Evolutionary conservation across 78 protist genomes (phyloP).

Genomic region (Chrysochromulina parva): DNA sequence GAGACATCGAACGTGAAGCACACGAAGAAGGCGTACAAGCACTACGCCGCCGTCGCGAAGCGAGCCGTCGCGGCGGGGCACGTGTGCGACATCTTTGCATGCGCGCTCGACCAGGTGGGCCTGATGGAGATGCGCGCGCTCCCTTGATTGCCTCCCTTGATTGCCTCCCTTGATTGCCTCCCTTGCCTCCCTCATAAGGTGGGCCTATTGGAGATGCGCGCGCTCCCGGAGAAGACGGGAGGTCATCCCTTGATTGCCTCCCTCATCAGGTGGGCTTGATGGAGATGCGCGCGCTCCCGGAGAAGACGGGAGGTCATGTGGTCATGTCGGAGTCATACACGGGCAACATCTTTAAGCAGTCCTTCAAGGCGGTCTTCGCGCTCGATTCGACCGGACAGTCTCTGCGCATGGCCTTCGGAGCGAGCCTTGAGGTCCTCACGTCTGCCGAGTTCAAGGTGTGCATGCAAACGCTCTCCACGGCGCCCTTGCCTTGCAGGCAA

Average conservation of each 20-base stretch:
- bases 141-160: no score
- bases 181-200: neutral
- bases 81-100: conserved; percentile 79
- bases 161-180: no score
- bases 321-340: conserved; percentile 86
- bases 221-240: conserved; percentile 53
- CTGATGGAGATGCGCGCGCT: no score
- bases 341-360: conserved; percentile 77
- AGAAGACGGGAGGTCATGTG: conserved; percentile 73
- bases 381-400: conserved; percentile 30
- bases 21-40: conserved; percentile 33
- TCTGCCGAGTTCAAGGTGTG: neutral
- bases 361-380: conserved; percentile 52
- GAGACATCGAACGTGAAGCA: conserved; percentile 63
- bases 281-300: conserved; percentile 79
- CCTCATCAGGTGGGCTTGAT: conserved; percentile 62
- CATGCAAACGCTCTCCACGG: neutral
- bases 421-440: conserved; percentile 65
- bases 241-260: conserved; percentile 34
- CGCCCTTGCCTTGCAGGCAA: neutral
- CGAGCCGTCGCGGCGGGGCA: conserved; percentile 74
- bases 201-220: conserved; percentile 59
- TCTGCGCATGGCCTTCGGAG: conserved; percentile 72
- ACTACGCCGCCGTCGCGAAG: conserved; percentile 64
- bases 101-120: conserved; percentile 83